phyloP scores from a whole-genome alignment of 2,329 filamentous ascomycete genomes.

The Juglanconis oblonga region DNA sequence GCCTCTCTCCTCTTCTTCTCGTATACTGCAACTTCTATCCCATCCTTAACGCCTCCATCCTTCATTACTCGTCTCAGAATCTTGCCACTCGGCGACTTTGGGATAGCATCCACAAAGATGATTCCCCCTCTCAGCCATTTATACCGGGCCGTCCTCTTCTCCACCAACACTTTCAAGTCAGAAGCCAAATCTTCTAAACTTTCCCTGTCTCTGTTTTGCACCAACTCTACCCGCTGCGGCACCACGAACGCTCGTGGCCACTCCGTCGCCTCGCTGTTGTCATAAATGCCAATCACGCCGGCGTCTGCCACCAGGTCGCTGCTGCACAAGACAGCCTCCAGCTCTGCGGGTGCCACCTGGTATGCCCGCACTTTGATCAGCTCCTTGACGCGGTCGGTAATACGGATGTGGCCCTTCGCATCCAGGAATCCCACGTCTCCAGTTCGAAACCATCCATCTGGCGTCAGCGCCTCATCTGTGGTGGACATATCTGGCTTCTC shows the following conservation, averaged over 20 bases:
- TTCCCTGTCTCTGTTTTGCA: slow-evolving; percentile 27
- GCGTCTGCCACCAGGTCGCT: slow-evolving; percentile 41
- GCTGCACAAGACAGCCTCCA: slow-evolving; percentile 35
- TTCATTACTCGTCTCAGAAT: slow-evolving; percentile 40
- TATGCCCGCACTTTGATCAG: slow-evolving; percentile 43
- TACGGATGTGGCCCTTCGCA: slow-evolving; percentile 53
- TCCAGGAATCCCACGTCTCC: slow-evolving; percentile 66
- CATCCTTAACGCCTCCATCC: slow-evolving; percentile 32
- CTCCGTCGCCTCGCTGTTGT: slow-evolving; percentile 56
- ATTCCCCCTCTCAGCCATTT: slow-evolving; percentile 70
- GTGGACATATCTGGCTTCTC: slow-evolving; percentile 34
- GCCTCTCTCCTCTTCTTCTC: slow-evolving; percentile 55
- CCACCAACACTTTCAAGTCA: slow-evolving; percentile 56
- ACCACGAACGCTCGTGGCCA: slow-evolving; percentile 55
- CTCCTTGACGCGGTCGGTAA: slow-evolving; percentile 71
- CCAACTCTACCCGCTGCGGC: slow-evolving; percentile 22
- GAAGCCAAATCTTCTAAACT: slow-evolving; percentile 43
- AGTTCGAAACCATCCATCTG: slow-evolving; percentile 68
- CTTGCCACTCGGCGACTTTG: slow-evolving; percentile 61
- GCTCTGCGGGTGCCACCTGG: slow-evolving; percentile 41
- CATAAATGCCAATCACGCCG: slow-evolving; percentile 54
- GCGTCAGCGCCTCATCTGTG: slow-evolving; percentile 35
- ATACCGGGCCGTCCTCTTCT: slow-evolving; percentile 56
- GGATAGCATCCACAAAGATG: slow-evolving; percentile 62
- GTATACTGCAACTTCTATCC: slow-evolving; percentile 36